Percentiles rank a stretch among this genome's conserved stretches.
Evolutionary conservation across 2,329 filamentous ascomycete genomes (phyloP).

Genomic region (Cladorrhinum sp.): DNA sequence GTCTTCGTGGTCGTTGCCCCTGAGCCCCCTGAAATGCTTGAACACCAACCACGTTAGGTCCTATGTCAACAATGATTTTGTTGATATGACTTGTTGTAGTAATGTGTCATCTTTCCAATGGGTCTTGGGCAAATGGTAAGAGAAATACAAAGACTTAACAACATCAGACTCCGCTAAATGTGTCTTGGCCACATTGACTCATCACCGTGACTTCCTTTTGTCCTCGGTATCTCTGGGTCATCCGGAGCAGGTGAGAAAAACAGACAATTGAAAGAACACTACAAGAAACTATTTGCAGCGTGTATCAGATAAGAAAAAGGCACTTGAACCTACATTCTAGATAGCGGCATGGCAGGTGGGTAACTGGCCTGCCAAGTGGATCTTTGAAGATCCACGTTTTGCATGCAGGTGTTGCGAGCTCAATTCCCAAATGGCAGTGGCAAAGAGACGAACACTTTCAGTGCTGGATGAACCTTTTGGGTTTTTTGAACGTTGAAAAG

Average conservation of each 20-base stretch:
- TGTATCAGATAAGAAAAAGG: neutral
- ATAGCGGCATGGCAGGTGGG: neutral
- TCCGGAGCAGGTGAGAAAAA: no score
- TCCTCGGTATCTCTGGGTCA: neutral
- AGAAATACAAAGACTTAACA: no score
- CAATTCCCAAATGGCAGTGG: neutral
- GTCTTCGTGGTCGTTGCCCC: no score
- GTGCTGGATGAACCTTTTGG: neutral
- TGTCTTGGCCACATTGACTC: neutral
- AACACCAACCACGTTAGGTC: neutral
- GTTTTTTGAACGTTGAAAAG: neutral
- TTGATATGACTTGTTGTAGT: neutral
- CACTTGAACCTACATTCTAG: neutral
- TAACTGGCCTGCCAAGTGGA: neutral
- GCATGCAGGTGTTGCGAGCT: neutral
- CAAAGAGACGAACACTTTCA: neutral
- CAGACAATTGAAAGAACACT: neutral
- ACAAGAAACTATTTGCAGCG: neutral
- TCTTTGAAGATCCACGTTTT: neutral
- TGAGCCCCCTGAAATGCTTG: neutral
- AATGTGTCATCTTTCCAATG: no score
- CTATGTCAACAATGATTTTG: neutral
- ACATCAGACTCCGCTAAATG: no score
- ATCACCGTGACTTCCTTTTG: neutral
- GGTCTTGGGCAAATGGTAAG: no score